Percentiles rank a stretch among this genome's conserved stretches.
Conservation (phyloP, 495 filamentous ascomycete species). For the Elaphomyces granulatus region DNA sequence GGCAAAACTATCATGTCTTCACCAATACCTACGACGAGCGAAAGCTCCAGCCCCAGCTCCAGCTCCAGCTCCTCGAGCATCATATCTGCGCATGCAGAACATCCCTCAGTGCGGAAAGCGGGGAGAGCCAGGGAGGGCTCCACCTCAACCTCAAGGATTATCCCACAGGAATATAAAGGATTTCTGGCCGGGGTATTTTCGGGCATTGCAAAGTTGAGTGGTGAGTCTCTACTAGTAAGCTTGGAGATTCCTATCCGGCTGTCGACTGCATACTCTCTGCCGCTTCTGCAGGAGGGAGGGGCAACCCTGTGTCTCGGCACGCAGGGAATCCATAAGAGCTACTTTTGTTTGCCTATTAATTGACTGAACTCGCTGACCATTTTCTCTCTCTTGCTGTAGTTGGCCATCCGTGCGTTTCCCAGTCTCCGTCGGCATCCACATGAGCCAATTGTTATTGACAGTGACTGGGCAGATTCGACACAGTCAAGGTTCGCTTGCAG, state of each 20-base stretch:
- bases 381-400: slow-evolving; percentile 22
- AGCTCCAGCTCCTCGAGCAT: too few relatives aligned
- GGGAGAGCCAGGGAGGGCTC: too few relatives aligned
- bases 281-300: not conserved
- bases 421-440: not conserved
- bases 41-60: too few relatives aligned
- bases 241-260: too few relatives aligned
- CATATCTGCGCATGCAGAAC: too few relatives aligned
- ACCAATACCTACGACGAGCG: too few relatives aligned
- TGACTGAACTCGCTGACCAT: too few relatives aligned
- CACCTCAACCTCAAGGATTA: too few relatives aligned
- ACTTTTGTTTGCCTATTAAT: not conserved
- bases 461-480: slow-evolving; percentile 53
- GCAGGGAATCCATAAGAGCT: not conserved
- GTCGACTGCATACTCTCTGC: not conserved
- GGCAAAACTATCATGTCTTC: too few relatives aligned
- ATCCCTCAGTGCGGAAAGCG: too few relatives aligned
- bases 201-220: slow-evolving; percentile 78
- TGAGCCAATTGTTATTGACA: slow-evolving; percentile 1
- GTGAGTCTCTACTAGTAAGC: slow-evolving; percentile 38
- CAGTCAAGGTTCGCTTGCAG: slow-evolving; percentile 89
- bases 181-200: slow-evolving; percentile 93
- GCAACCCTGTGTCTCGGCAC: not conserved
- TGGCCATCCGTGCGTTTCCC: slow-evolving; percentile 46
- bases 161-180: slow-evolving; percentile 71